phyloP scores from a whole-genome alignment of 2,329 filamentous ascomycete genomes.

The Apiospora koreana region DNA sequence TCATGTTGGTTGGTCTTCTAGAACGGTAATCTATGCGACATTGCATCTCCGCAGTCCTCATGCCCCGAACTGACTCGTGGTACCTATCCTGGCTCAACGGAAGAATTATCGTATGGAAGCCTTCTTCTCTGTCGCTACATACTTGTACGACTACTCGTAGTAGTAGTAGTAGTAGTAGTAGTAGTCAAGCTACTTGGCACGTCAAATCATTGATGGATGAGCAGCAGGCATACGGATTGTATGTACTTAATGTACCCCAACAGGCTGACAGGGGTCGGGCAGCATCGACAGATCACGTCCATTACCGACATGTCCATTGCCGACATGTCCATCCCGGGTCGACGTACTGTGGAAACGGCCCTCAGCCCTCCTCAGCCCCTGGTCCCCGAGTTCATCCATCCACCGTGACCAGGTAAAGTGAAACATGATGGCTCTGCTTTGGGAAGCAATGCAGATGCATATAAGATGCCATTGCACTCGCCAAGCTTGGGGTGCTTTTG shows the following conservation, averaged over 20 bases:
- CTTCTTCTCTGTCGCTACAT: background rate
- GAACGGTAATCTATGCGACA: background rate
- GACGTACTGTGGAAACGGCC: background rate
- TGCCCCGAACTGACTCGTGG: background rate
- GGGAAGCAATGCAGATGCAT: background rate
- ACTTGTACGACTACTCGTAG: too few species aligned
- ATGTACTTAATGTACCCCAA: too few species aligned
- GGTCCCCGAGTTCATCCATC: background rate
- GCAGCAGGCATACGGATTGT: background rate
- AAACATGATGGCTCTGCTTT: background rate
- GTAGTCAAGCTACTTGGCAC: background rate
- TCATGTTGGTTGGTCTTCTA: background rate
- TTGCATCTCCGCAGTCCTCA: background rate
- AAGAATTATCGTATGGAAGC: background rate
- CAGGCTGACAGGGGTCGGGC: too few species aligned
- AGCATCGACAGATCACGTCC: background rate
- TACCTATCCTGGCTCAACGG: background rate
- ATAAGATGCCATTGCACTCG: background rate
- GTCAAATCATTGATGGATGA: constrained; percentile 6
- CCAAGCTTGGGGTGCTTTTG: background rate
- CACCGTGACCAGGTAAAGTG: background rate
- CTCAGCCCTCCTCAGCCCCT: background rate
- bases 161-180: too few species aligned
- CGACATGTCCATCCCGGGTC: background rate
- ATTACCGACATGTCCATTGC: background rate